These are phyloP conservation scores for Herpetospermum pedunculosum DNA, from an alignment of 306 rosid genomes.

Conservation along the genomic window DNA sequence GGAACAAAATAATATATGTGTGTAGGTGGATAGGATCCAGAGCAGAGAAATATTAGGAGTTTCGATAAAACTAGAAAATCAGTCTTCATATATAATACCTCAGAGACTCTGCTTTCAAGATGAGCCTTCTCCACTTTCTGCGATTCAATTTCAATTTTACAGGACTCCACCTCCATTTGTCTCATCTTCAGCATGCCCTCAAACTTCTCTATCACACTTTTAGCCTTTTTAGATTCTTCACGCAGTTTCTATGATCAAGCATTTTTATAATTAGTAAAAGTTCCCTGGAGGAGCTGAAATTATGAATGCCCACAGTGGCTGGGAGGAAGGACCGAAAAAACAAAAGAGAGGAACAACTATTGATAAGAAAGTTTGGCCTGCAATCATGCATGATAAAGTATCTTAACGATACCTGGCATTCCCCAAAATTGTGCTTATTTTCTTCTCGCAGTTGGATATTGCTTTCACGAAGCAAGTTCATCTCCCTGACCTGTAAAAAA, in stretches of 20 bases:
- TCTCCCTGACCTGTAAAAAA: conserved; percentile 64
- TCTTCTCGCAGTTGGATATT: conserved; percentile 95
- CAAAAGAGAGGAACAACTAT: not conserved
- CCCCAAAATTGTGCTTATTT: conserved; percentile 93
- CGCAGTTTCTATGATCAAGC: conserved; percentile 53
- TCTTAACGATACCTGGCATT: conserved; percentile 59
- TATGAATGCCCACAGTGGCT: not conserved
- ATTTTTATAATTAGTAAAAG: not conserved
- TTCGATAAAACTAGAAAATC: not conserved
- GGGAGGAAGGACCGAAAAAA: not conserved
- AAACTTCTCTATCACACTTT: conserved; percentile 34
- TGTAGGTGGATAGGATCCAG: not conserved
- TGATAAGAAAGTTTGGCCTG: not conserved
- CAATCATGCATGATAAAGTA: not conserved
- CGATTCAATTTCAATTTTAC: conserved; percentile 48
- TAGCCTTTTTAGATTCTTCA: conserved; percentile 50
- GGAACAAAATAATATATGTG: not conserved
- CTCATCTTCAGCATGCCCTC: conserved; percentile 51
- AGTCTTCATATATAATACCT: conserved; percentile 40
- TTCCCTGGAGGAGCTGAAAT: not conserved
- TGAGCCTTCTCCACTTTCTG: conserved; percentile 42
- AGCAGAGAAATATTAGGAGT: not conserved
- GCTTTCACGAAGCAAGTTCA: conserved; percentile 94
- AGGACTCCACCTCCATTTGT: conserved; percentile 46
- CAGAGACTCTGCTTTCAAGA: conserved; percentile 45